phyloP scores from a whole-genome alignment of 2,329 filamentous ascomycete species.

The Neopestalotiopsis sp. region DNA sequence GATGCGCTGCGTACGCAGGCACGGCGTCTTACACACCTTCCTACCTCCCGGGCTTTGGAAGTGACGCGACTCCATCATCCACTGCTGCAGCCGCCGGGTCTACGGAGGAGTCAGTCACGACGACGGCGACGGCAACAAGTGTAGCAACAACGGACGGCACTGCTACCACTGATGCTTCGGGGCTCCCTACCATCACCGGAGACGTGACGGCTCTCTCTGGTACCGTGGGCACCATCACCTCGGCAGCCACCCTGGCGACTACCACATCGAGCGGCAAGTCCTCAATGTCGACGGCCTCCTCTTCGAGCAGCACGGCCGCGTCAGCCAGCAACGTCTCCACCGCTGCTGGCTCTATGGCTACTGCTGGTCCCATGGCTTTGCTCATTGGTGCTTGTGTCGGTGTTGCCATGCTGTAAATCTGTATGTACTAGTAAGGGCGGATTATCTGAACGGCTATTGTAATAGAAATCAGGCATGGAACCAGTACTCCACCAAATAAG shows the following conservation, averaged over 20 bases:
- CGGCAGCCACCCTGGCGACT: slow-evolving; percentile 4
- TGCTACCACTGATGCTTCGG: background rate
- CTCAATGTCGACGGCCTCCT: background rate
- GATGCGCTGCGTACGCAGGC: slow-evolving; percentile 60
- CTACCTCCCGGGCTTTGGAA: slow-evolving; percentile 47
- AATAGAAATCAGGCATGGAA: background rate
- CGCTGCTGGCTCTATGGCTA: slow-evolving; percentile 7
- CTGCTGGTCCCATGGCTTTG: slow-evolving; percentile 13
- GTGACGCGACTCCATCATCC: background rate
- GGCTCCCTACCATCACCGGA: slow-evolving; percentile 5
- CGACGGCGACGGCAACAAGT: background rate
- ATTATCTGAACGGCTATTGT: background rate
- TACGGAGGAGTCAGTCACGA: background rate
- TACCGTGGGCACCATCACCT: slow-evolving; percentile 10
- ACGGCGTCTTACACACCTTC: slow-evolving; percentile 58
- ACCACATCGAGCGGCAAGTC: background rate
- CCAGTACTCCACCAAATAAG: too few species aligned
- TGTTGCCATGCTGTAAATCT: slow-evolving; percentile 9
- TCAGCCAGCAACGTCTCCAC: background rate
- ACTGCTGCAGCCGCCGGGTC: background rate
- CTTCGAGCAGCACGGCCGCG: background rate
- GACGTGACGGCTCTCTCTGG: slow-evolving; percentile 8
- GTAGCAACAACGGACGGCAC: background rate
- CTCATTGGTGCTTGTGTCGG: slow-evolving; percentile 8
- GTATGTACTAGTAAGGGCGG: background rate